Percentiles rank a stretch among this genome's conserved stretches.
phyloP scores from a whole-genome alignment of 345 rosid genomes.

The Balakata baccata region DNA sequence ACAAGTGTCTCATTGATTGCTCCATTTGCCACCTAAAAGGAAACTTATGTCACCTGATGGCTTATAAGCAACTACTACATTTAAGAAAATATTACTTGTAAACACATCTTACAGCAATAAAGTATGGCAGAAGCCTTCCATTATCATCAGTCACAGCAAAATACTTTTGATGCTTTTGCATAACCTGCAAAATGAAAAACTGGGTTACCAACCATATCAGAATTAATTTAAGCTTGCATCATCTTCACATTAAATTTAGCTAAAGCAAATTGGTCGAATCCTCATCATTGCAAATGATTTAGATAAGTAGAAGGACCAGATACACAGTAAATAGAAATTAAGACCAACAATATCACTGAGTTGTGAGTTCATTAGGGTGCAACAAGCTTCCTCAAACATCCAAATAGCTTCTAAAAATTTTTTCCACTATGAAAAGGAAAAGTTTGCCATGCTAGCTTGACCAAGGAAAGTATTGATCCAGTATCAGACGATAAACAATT shows the following conservation, averaged over 20 bases:
- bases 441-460: background rate
- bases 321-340: no score
- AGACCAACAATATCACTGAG: background rate
- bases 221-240: conserved; percentile 12
- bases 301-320: no score
- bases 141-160: conserved; percentile 60
- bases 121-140: conserved; percentile 76
- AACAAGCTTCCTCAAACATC: background rate
- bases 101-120: conserved; percentile 65
- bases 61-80: conserved; percentile 15
- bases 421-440: background rate
- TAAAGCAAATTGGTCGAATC: background rate
- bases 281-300: no score
- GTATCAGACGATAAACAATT: background rate
- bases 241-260: conserved; percentile 1
- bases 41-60: conserved; percentile 22
- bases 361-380: background rate
- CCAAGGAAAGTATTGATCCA: background rate
- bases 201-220: background rate
- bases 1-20: conserved; percentile 69
- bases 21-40: conserved; percentile 90
- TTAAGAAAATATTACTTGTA: conserved; percentile 14
- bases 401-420: background rate
- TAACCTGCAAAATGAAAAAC: conserved; percentile 53
- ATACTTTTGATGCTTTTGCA: conserved; percentile 97